Base-by-base conservation (phyloP, 139 green algal genomes). In the Haematococcus lacustris region DNA sequence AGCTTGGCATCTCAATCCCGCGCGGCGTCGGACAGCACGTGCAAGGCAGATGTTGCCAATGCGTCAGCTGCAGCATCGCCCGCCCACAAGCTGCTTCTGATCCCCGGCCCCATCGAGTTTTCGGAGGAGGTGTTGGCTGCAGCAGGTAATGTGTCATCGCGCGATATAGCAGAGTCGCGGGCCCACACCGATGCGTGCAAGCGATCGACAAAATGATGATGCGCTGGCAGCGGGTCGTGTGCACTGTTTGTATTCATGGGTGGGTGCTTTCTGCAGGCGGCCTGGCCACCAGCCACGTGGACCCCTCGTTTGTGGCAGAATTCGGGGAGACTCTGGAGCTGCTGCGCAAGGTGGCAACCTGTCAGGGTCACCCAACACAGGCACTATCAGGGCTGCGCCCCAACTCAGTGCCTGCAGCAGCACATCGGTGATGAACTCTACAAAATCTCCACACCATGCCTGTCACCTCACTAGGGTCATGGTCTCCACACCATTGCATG, bases 291-390 rank as follows among this genome's bases (percentile, higher is more conserved):
- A 50, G n/a, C 51, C 73, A 78, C 33, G 33, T 73, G 34, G 73
- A 68, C 33, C 53, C 53, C 30, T 38, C 2, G 3, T 78, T 78
- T 60, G 34, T 66, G 28, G 37, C n/a, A 23, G 23, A 78, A 38
- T 78, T 78, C 50, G 65, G 66, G 1, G 73, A 78, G 35, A 43
- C 73, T 1, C 61, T 78, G n/a, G 66, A 78, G 51, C 30, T 78
- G 38, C 51, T 78, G n/a, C 64, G 73, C 37, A 68, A 78, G 73
- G 73, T 78, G 9, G 32, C 47, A 13, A n/a, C 21, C 17, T n/a
- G 47, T 21, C 13, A n/a, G 13, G 13, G 17, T 57, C 47, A n/a
- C 21, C 47, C 13, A n/a, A 21, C 47, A 13, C 13, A 57, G 21
- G 47, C 47, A 57, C 47, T 57, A 21, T 57, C 17, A 13, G 47